phyloP scores from a whole-genome alignment of 495 filamentous ascomycete species.

The Beverwykella pulmonaria region DNA sequence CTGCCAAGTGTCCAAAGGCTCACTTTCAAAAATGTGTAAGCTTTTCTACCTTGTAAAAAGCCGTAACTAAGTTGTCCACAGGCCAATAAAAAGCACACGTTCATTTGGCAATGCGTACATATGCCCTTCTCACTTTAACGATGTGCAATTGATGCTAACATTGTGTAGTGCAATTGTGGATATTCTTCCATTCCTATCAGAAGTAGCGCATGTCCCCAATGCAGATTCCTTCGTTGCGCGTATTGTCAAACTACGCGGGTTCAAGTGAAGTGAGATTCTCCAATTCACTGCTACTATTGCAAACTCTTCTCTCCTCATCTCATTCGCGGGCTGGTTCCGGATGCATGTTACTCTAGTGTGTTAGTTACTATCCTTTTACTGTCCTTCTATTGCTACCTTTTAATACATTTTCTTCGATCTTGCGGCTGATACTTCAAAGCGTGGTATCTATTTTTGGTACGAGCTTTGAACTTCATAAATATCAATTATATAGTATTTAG shows the following conservation, averaged over 20 bases:
- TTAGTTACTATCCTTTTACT: no score
- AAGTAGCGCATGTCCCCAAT: slow-evolving; percentile 1
- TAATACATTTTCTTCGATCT: no score
- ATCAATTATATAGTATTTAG: no score
- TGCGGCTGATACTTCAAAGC: no score
- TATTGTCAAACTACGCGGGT: slow-evolving; percentile 15
- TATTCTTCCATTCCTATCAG: slow-evolving; percentile 10
- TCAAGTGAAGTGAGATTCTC: background rate
- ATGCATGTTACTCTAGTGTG: no score
- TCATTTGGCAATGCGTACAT: slow-evolving; percentile 9
- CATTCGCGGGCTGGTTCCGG: background rate
- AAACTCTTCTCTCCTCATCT: background rate
- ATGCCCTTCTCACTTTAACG: background rate
- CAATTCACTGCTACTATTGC: background rate
- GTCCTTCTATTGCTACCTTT: no score
- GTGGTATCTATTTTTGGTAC: no score
- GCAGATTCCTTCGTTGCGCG: slow-evolving; percentile 9
- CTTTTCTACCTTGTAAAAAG: background rate
- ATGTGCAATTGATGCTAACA: background rate
- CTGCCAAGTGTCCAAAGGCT: no score
- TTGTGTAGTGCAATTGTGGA: slow-evolving; percentile 7
- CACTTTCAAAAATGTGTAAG: no score
- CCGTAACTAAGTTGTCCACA: background rate
- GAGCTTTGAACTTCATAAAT: no score
- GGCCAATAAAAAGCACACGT: slow-evolving; percentile 14